Base-by-base conservation (phyloP, 768 basidiomycete genomes). In the Cystobasidium ongulense region DNA sequence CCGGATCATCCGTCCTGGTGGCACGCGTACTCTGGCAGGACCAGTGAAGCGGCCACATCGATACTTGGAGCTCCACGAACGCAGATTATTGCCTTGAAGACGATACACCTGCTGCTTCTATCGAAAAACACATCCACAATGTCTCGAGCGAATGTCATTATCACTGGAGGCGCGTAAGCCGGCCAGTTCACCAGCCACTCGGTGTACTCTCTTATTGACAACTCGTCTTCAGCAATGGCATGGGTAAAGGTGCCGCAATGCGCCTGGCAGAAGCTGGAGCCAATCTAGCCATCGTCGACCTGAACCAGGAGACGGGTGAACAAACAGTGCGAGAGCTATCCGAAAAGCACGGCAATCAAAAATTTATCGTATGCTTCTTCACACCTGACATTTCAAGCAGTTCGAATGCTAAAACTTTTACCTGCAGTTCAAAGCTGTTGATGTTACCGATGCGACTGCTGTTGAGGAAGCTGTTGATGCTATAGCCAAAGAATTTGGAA, bases 261-360 rank as follows among this genome's bases (percentile, higher is more conserved):
- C 53, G 72, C 27, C 23, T 73, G 41, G 72, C 72, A 27, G 72
- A 63, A 25, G 39, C 63, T 66, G 72, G 72, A 18, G 72, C 57
- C 3, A 66, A 65, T 36, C 4, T 73, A 21, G 57, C 72, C 17
- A 43, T 73, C 11, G 35, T 63, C 31, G 72, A 73, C 43, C 23
- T 73, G 33, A 73, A 73, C 31, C 15, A 25, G 21, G 63, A 73
- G 63, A 35, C 29, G 1, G 72, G 72, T 13, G 27, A 73, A 15
- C 31, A 18, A 18, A 29, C 50, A 15, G 27, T 50, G 1, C n/a
- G 72, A 25, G 61, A 39, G n/a, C 72, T 73, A 5, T 27, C n/a
- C 31, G 35, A 67, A n/a, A 36, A 65, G 63, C 63, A 73, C 31
- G 63, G 33, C 1, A 8, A n/a, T 18, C 72, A 73, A 39, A 70